Evolutionary conservation across 257 asterid species (phyloP), one percentile per base, ranked within the genome.

Genomic region (Plantago elongata): DNA sequence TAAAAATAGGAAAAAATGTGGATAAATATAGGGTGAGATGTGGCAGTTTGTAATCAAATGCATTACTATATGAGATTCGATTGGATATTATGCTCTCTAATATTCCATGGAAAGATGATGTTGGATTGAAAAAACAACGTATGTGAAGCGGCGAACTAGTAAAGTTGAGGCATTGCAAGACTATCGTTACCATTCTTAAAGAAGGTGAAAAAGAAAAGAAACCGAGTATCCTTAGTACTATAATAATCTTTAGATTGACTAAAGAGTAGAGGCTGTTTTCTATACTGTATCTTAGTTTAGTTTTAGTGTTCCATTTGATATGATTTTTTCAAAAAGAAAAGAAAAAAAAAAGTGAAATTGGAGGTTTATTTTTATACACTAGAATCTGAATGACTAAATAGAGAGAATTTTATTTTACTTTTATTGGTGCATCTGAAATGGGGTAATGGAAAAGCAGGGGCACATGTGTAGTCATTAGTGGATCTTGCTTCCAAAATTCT

Each of bases 401-500:
- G 27, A 18, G 14, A 17, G 43, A 13, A 22, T 45, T 30, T 55
- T 45, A n/a, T n/a, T 51, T 55, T 45, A 18, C 22, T 51, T 34
- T 58, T 27, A 13, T 44, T 65, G 67, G 51, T 52, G 60, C 60
- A 61, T 72, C 52, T 44, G 64, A 27, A 43, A 13, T 51, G 16
- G 60, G 74, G 49, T 62, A 63, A 65, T 22, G 59, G 61, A 17
- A 46, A 75, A 66, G 68, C 60, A 54, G 63, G 56, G 60, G 45
- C 73, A 51, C 74, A 45, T 52, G 68, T 38, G 60, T 70, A 71
- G 63, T 73, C 64, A 47, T 60, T 22, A 22, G 54, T 51, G 61
- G 66, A 71, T 68, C 57, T 22, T 51, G 54, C 49, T 38, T 34
- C 64, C 27, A 63, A 63, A 30, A 50, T 66, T 45, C 51, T 64